Conservation (phyloP, 306 rosid genomes). For the Prunus mume region DNA sequence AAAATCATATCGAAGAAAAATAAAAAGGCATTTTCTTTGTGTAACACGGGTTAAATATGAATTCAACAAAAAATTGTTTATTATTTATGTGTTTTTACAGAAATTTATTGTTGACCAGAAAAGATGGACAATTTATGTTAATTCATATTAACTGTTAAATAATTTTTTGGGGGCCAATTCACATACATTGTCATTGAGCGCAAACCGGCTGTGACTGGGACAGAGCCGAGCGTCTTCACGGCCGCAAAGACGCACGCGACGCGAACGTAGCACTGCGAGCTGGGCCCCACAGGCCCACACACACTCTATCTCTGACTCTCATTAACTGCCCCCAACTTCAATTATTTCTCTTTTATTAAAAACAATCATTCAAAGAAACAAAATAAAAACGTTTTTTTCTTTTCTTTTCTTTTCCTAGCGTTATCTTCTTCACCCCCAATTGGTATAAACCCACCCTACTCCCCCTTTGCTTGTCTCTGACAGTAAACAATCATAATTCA, state of each 20-base stretch:
- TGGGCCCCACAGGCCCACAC: slow-evolving; percentile 4
- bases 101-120: no score
- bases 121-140: no score
- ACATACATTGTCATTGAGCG: no score
- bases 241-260: not conserved
- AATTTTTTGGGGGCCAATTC: no score
- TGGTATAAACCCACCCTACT: slow-evolving; percentile 6
- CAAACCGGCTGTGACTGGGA: no score
- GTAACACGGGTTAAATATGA: no score
- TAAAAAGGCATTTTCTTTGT: no score
- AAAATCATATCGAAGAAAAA: no score
- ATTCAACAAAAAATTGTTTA: no score
- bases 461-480: not conserved
- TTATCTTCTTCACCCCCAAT: not conserved
- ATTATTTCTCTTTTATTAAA: slow-evolving; percentile 3
- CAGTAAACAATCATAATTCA: not conserved
- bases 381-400: not conserved
- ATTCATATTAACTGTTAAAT: no score
- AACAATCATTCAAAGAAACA: not conserved
- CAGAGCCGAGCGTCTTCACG: not conserved
- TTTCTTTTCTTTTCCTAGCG: not conserved
- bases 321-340: slow-evolving; percentile 6
- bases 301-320: not conserved
- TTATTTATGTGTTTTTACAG: no score
- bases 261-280: not conserved